Evolutionary conservation across 2,329 filamentous ascomycete genomes (phyloP), one percentile per base, ranked within the genome.

Genomic region (Immersiporthe knoxdaviesiana): DNA sequence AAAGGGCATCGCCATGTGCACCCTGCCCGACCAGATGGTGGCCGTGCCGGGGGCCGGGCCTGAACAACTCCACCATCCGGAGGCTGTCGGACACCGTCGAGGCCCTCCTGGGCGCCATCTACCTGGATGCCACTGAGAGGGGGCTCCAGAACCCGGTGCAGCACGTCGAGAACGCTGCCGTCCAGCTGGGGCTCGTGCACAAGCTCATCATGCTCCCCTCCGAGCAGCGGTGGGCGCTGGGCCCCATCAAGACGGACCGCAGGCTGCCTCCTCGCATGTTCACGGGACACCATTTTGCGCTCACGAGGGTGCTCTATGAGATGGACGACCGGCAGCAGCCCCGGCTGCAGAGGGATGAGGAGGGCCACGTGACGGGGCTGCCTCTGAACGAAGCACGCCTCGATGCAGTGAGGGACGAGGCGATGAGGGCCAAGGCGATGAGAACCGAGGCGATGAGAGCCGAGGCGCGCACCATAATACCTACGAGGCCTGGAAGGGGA

Each of bases 81-180:
- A 50, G 12, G n/a, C 39, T 70, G 54, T 66, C 68, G 10, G 58
- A 63, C 14, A 68, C 65, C 21, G 14, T 70, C 58, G 68, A 70
- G 41, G 68, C 68, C 16, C 24, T 70, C 54, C 41, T 68, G 27
- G 68, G 65, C 35, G 68, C 68, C 41, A 58, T 70, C 35, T 27
- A 70, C 18, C 32, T 60, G 32, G 68, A 70, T 35, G 68, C 65
- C n/a, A 56, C 44, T 10, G 21, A 44, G 11, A 18, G 14, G 11
- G 41, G 39, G 3, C 6, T 50, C 4, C 39, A 41, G 6, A 32
- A 44, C 41, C 39, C 61, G 16, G 2, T 47, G 39, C 18, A 30
- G 10, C 24, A 44, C 3, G 12, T 65, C 2, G 62, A 27, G 2
- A 63, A 35, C 18, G 47, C 67, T 30, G 59, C 52, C 39, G 3